phyloP scores from a whole-genome alignment of 1,139 yeast species.

The Suhomyces guaymorum region DNA sequence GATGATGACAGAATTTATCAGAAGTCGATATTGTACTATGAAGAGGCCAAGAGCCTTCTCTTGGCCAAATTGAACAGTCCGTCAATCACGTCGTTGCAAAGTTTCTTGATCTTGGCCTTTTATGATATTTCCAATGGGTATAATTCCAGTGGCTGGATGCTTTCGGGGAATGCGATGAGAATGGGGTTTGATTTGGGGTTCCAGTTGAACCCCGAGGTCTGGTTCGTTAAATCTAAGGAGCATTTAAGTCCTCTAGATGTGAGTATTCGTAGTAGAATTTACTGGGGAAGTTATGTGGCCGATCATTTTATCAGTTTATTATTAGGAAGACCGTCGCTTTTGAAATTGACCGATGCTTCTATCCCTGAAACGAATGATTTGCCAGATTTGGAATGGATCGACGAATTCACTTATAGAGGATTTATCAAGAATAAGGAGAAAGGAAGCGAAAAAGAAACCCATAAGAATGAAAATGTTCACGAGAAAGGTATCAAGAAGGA shows the following conservation, averaged over 20 bases:
- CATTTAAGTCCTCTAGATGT: constrained; percentile 42
- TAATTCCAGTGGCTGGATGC: constrained; percentile 62
- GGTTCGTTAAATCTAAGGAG: constrained; percentile 43
- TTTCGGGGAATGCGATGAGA: constrained; percentile 60
- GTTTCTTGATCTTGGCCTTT: constrained; percentile 51
- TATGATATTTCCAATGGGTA: constrained; percentile 59
- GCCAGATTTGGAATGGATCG: constrained; percentile 60
- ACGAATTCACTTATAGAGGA: constrained; percentile 43
- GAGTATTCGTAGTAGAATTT: constrained; percentile 58
- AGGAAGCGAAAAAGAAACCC: too few species aligned
- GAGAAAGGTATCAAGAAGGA: too few species aligned
- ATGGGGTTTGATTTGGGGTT: constrained; percentile 69
- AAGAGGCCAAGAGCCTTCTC: constrained; percentile 45
- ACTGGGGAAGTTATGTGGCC: constrained; percentile 68
- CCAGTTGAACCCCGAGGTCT: constrained; percentile 61
- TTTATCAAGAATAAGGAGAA: constrained; percentile 14
- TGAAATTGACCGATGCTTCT: constrained; percentile 58
- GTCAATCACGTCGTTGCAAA: constrained; percentile 48
- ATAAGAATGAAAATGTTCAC: too few species aligned
- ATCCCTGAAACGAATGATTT: constrained; percentile 63
- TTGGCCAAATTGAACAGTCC: constrained; percentile 42
- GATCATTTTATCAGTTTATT: constrained; percentile 63
- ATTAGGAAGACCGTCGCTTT: constrained; percentile 58
- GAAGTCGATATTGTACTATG: constrained; percentile 45
- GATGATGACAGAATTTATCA: constrained; percentile 40